Evolutionary conservation across 2,329 filamentous ascomycete species (phyloP).

Genomic region (Gremmenia infestans): DNA sequence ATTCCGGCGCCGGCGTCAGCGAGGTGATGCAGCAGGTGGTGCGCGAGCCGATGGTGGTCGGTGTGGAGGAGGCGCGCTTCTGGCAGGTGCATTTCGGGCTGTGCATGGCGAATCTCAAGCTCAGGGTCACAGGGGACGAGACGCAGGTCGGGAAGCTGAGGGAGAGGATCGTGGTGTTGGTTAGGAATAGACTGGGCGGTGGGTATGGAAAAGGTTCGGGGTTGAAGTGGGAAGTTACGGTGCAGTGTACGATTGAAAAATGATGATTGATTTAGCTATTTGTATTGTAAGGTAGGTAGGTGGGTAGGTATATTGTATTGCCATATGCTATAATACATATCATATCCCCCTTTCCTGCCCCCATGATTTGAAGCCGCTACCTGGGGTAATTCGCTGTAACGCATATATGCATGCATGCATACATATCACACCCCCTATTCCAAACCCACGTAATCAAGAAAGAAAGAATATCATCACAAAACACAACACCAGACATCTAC

Average conservation of each 20-base stretch:
- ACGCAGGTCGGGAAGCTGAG: conserved; percentile 67
- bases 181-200: conserved; percentile 82
- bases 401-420: too few species aligned
- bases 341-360: too few species aligned
- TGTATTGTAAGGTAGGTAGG: neutral
- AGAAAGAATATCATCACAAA: too few species aligned
- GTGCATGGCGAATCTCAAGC: conserved; percentile 89
- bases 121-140: conserved; percentile 69
- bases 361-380: too few species aligned
- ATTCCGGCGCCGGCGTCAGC: conserved; percentile 37
- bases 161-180: conserved; percentile 68
- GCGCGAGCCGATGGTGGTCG: conserved; percentile 67
- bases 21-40: conserved; percentile 83
- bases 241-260: conserved; percentile 55
- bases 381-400: too few species aligned
- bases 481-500: too few species aligned
- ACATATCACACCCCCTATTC: too few species aligned
- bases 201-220: conserved; percentile 76
- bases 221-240: conserved; percentile 87
- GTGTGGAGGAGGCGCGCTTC: conserved; percentile 86
- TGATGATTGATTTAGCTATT: conserved; percentile 4
- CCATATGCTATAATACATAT: too few species aligned
- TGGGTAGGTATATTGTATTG: too few species aligned
- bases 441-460: too few species aligned
- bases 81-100: conserved; percentile 99